phyloP scores from a whole-genome alignment of 2,329 filamentous ascomycete genomes.

The Didymella pinodella region DNA sequence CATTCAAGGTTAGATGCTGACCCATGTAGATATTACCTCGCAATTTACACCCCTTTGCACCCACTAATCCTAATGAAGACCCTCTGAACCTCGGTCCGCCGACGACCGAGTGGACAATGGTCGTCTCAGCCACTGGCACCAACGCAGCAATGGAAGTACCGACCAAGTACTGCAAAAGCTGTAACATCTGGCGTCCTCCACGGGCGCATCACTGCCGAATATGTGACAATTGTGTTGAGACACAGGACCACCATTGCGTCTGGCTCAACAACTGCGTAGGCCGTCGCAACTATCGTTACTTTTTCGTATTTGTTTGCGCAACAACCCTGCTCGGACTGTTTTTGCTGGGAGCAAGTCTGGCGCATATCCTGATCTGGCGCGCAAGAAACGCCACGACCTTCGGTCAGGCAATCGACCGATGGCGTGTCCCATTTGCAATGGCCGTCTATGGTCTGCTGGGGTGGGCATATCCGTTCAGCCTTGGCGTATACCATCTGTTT shows the following conservation, averaged over 20 bases:
- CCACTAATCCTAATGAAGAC: conserved; percentile 76
- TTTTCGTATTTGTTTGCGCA: conserved; percentile 87
- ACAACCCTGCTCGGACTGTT: conserved; percentile 79
- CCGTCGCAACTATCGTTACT: conserved; percentile 96
- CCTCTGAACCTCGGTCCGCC: conserved; percentile 82
- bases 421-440: conserved; percentile 86
- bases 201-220: conserved; percentile 95
- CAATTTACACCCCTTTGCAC: conserved; percentile 89
- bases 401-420: conserved; percentile 70
- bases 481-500: conserved; percentile 90
- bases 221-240: conserved; percentile 97
- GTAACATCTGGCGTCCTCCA: conserved; percentile 95
- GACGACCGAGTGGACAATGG: conserved; percentile 92
- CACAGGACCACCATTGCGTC: conserved; percentile 96
- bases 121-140: conserved; percentile 76
- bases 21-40: conserved; percentile 79
- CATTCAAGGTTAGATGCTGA: conserved; percentile 25
- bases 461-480: conserved; percentile 79
- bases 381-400: conserved; percentile 72
- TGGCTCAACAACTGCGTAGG: conserved; percentile 99
- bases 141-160: conserved; percentile 96
- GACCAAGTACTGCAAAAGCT: conserved; percentile 97
- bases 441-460: conserved; percentile 80
- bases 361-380: conserved; percentile 79
- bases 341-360: conserved; percentile 78